Evolutionary conservation across 2,329 filamentous ascomycete species (phyloP), one percentile per base, ranked within the genome.

Genomic region (Sporothrix pseudoabietina): DNA sequence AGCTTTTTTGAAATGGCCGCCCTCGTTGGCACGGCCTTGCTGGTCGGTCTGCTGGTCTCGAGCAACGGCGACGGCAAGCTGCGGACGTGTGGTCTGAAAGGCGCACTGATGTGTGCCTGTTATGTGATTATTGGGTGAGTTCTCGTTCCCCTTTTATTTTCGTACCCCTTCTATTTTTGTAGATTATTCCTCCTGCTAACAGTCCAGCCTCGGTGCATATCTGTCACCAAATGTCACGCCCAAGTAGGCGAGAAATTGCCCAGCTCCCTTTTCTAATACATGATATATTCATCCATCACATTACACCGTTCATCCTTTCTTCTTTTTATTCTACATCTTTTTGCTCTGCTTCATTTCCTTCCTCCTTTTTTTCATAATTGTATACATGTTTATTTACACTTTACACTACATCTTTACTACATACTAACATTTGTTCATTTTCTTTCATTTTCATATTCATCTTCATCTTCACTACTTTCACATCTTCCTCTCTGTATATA

Each of bases 1-100:
- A 93, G 93, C 75, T 86, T 93, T 63, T 97, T 96, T 81, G 93
- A 97, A 85, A 96, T 93, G 0, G 91, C 96, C 35, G 92, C 91
- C 73, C 87, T 97, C 78, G 96, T 96, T 81, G 89, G 94, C 70
- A 92, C 89, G 69, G 90, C 93, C 9, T 89, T 96, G 77, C 93
- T 96, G 75, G 92, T 95, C 81, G 95, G 94, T 82, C 95, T 95
- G 80, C 83, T 96, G 74, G 93, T 96, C 71, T 84, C 94, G 74
- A 93, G 96, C 78, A 93, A 93, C 19, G 72, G 72, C 22, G 69
- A 71, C 52, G 26, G 72, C 35, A 68, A 57, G 49, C 70, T 75
- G 74, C 88, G 93, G 79, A 94, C 91, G 79, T 96, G 96, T 79
- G 96, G 95, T 77, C 87, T 97, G 22, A 93, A 96, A 82, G 93